Evolutionary conservation across 768 basidiomycete species (phyloP).

Genomic region (Amanita polypyramis): DNA sequence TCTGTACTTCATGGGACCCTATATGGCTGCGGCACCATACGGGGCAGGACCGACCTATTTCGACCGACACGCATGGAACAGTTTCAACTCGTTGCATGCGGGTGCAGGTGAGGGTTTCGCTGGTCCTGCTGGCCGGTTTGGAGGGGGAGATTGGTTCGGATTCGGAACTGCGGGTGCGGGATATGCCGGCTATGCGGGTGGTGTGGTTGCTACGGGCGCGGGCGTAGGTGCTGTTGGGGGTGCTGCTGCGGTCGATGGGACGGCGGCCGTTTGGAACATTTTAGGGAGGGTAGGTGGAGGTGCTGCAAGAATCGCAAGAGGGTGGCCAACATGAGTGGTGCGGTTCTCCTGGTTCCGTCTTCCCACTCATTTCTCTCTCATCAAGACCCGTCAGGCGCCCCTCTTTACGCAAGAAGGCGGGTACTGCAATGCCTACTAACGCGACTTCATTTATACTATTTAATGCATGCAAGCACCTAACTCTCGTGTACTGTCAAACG

Average conservation of each 20-base stretch:
- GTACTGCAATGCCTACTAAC: not conserved
- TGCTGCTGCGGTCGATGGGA: conserved; percentile 31
- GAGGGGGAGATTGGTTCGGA: conserved; percentile 4
- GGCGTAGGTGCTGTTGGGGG: conserved; percentile 1
- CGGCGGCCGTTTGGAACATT: conserved; percentile 57
- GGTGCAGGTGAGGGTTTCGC: conserved; percentile 60
- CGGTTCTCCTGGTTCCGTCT: no score
- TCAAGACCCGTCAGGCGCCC: not conserved
- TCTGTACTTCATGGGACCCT: conserved; percentile 50
- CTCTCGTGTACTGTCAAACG: not conserved
- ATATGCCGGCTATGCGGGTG: conserved; percentile 7
- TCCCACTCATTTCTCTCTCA: no score
- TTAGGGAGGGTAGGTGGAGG: conserved; percentile 65
- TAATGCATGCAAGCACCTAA: not conserved
- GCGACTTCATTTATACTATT: not conserved
- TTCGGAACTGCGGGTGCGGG: not conserved
- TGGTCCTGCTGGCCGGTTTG: conserved; percentile 3
- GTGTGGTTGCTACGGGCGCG: conserved; percentile 9
- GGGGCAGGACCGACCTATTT: conserved; percentile 54
- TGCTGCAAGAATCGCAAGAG: conserved; percentile 64
- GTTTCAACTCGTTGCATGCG: conserved; percentile 59
- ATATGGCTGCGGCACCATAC: conserved; percentile 47
- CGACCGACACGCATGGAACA: conserved; percentile 71
- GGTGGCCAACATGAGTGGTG: conserved; percentile 59
- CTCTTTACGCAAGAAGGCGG: not conserved